Evolutionary conservation across 352 stramenopile genomes (phyloP).

Genomic region (Phytophthora pistaciae): DNA sequence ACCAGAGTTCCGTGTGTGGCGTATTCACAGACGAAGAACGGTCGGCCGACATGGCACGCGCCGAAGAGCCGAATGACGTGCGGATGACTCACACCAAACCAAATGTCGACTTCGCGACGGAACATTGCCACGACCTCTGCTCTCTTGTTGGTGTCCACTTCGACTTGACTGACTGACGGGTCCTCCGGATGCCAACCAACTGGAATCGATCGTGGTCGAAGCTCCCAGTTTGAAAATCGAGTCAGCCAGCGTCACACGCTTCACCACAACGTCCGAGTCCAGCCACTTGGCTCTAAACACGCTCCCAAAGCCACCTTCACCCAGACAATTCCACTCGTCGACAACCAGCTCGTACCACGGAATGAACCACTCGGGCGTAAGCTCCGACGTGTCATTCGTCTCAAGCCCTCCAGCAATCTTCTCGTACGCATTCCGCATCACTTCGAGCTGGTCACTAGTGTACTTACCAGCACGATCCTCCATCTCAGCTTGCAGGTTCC

Average conservation of each 20-base stretch:
- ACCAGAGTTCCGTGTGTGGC: constrained; percentile 15
- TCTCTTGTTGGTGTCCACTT: background rate
- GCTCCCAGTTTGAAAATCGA: background rate
- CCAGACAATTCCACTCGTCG: background rate
- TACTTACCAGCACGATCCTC: background rate
- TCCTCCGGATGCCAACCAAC: background rate
- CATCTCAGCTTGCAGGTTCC: background rate
- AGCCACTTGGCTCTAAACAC: constrained; percentile 4
- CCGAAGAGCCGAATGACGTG: constrained; percentile 10
- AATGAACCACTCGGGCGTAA: constrained; percentile 9
- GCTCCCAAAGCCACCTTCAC: constrained; percentile 2
- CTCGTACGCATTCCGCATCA: background rate
- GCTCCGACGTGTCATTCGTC: background rate
- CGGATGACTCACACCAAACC: too few species aligned
- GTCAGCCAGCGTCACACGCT: background rate
- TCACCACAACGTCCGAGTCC: constrained; percentile 12
- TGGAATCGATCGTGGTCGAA: background rate
- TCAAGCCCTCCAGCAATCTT: background rate
- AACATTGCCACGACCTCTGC: too few species aligned
- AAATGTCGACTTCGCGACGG: too few species aligned
- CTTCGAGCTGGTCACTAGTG: background rate
- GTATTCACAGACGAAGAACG: constrained; percentile 24
- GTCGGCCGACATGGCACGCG: constrained; percentile 15
- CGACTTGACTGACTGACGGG: background rate
- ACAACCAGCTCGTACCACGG: constrained; percentile 12